Evolutionary conservation across 192 early-diverging fungal species (phyloP).

Genomic region (Entomortierella parvispora): DNA sequence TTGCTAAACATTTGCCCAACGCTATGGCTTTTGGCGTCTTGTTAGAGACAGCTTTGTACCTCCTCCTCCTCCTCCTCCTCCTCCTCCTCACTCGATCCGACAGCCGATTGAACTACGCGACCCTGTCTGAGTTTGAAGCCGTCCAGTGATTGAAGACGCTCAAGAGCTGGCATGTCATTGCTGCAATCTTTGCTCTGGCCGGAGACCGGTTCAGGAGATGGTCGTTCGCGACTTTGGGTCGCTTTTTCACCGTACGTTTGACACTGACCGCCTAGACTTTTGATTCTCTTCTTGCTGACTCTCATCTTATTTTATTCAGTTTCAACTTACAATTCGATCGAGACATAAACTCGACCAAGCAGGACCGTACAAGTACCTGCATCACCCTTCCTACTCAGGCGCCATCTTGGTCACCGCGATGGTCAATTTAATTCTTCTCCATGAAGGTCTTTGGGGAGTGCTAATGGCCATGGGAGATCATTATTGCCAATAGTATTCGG

Average conservation of each 20-base stretch:
- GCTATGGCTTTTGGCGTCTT: not conserved
- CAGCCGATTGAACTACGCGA: not conserved
- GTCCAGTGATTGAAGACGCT: not conserved
- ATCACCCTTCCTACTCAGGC: constrained; percentile 35
- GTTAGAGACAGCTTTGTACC: not conserved
- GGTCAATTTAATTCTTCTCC: not conserved
- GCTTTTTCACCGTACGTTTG: constrained; percentile 27
- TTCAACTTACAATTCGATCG: constrained; percentile 15
- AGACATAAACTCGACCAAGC: constrained; percentile 18
- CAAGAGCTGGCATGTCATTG: constrained; percentile 10
- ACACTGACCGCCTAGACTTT: not conserved
- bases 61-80: constrained; percentile 1
- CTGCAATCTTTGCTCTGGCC: not conserved
- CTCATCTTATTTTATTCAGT: not conserved
- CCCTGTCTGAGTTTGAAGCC: not conserved
- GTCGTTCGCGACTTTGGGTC: constrained; percentile 29
- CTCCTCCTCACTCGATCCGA: not conserved
- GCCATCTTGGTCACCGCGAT: not conserved
- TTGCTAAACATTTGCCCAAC: not conserved
- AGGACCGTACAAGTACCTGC: constrained; percentile 27
- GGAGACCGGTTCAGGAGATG: constrained; percentile 19
- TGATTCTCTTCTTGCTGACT: not conserved
- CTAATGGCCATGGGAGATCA: not conserved
- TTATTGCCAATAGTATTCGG: not conserved
- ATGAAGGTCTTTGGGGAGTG: constrained; percentile 14